phyloP scores from a whole-genome alignment of 192 early-diverging fungal genomes.

The Obelidium mucronatum region DNA sequence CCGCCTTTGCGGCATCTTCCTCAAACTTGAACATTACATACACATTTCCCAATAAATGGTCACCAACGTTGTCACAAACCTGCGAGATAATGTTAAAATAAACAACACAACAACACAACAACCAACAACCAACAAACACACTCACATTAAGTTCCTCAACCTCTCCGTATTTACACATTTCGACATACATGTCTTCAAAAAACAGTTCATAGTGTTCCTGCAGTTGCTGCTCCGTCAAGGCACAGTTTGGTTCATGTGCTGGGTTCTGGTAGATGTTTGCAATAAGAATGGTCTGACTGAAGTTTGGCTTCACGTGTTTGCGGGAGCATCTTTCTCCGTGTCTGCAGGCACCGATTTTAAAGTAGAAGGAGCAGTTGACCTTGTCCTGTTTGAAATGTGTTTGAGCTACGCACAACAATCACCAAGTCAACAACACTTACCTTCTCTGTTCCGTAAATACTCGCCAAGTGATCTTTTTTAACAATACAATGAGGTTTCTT shows the following conservation, averaged over 20 bases:
- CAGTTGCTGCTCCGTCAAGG: conserved; percentile 71
- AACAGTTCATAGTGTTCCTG: conserved; percentile 95
- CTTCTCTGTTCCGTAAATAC: conserved; percentile 97
- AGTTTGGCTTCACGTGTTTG: conserved; percentile 97
- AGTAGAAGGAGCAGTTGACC: conserved; percentile 99
- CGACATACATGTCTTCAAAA: conserved; percentile 96
- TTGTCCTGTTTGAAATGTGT: conserved; percentile 43
- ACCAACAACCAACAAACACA: not conserved
- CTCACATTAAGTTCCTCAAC: conserved; percentile 88
- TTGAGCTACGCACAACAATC: not conserved
- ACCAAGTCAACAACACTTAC: conserved; percentile 55
- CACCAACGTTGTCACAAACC: conserved; percentile 97
- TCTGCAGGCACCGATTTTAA: conserved; percentile 98
- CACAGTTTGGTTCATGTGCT: conserved; percentile 64
- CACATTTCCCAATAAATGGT: conserved; percentile 96
- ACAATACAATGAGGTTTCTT: too few relatives aligned
- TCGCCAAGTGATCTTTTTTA: conserved; percentile 58
- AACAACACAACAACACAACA: not conserved
- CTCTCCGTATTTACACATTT: conserved; percentile 96
- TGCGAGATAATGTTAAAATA: not conserved
- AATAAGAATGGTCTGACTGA: conserved; percentile 92
- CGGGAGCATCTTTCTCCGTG: conserved; percentile 97
- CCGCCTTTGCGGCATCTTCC: conserved; percentile 92
- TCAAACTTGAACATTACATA: conserved; percentile 91
- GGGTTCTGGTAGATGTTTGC: conserved; percentile 97